Conservation (phyloP, 2,329 filamentous ascomycete species). For the Chaetomiaceae sp. region DNA sequence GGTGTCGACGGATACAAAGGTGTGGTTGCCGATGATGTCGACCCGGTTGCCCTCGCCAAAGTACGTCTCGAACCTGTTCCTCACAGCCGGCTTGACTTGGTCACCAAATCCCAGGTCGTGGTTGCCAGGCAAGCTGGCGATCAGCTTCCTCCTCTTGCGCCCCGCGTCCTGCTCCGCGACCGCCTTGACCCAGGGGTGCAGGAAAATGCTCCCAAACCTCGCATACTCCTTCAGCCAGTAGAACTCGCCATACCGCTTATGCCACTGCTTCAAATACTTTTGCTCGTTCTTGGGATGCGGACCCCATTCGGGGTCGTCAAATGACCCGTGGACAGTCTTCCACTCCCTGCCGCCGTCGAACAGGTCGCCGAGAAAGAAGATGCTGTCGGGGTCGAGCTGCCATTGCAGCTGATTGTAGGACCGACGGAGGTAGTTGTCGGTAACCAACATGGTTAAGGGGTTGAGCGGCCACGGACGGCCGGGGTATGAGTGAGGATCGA, state of each 20-base stretch:
- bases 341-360: conserved; percentile 96
- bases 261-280: conserved; percentile 57
- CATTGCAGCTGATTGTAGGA: conserved; percentile 74
- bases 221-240: conserved; percentile 86
- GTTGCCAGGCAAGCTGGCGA: conserved; percentile 85
- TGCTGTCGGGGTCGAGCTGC: conserved; percentile 72
- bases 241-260: conserved; percentile 66
- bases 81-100: conserved; percentile 72
- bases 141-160: conserved; percentile 66
- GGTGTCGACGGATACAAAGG: conserved; percentile 84
- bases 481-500: conserved; percentile 92
- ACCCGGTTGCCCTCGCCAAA: conserved; percentile 91
- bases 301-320: conserved; percentile 54
- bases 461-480: conserved; percentile 61
- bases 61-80: conserved; percentile 76
- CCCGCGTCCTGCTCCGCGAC: conserved; percentile 49
- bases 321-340: conserved; percentile 62
- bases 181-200: conserved; percentile 58
- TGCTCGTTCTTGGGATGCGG: conserved; percentile 47
- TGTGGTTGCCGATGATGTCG: conserved; percentile 90
- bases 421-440: conserved; percentile 83
- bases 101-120: conserved; percentile 90
- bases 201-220: conserved; percentile 82
- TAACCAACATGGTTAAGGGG: conserved; percentile 53
- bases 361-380: conserved; percentile 88